Evolutionary conservation across 148 eudicot species (phyloP), one percentile per base, ranked within the genome.

Genomic region (Agrostemma githago): DNA sequence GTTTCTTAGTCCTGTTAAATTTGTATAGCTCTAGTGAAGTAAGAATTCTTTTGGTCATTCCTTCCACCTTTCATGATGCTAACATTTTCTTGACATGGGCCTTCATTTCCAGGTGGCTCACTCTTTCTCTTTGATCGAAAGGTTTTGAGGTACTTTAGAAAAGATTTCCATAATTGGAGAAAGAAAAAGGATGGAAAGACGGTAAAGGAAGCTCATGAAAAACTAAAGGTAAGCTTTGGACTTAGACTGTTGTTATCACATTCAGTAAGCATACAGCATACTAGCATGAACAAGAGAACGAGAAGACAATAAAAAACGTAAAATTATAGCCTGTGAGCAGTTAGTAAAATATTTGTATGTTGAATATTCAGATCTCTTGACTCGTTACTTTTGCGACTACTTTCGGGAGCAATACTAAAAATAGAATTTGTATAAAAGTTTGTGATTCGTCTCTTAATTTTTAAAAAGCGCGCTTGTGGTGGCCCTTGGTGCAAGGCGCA

Each of bases 101-200:
- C 66, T 26, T 66, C 58, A 15, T 58, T 17, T 76, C 20, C 80
- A 91, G 97, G 94, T 84, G 97, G 97, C 60, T 86, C 97, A 62
- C 86, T 89, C 72, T 89, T 92, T 76, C 81, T 92, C 65, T 92
- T 86, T 80, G 87, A 92, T 74, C 88, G 96, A 44, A 95, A 89
- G 83, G 96, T 85, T 5, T 80, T 92, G 78, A 82, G 98, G 77
- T 88, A 92, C 79, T 95, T 92, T 59, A 82, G 98, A 58, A 95
- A 90, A 79, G 97, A 92, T 82, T 89, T 88, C 16, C 92, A 92
- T 75, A 85, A 79, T 53, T 92, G 97, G 97, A 88, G 90, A 81
- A 92, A 89, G 90, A 92, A 92, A 76, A 89, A 83, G 66, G 97
- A 89, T 76, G 97, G 92, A 21, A 92, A 88, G 79, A 86, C 90